Percentiles rank a stretch among this genome's conserved stretches.
These are phyloP conservation scores for Saccharomyces hybrid DNA, from an alignment of 1,139 yeast species.

Conservation along the genomic window DNA sequence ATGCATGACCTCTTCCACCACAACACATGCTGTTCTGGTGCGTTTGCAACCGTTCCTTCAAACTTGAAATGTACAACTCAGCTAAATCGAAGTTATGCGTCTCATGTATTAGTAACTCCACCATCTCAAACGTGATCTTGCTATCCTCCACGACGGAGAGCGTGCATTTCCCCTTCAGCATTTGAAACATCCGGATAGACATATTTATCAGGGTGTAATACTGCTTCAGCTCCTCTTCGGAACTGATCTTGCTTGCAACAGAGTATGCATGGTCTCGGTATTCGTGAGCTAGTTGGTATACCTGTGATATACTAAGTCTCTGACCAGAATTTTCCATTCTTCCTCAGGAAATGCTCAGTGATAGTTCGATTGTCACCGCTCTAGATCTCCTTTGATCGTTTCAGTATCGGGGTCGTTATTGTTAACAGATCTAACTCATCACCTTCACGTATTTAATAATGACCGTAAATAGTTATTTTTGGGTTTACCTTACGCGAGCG, in stretches of 20 bases:
- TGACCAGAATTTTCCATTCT: background rate
- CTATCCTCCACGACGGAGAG: conserved; percentile 25
- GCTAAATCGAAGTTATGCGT: conserved; percentile 26
- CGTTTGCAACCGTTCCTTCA: conserved; percentile 20
- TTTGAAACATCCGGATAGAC: conserved; percentile 17
- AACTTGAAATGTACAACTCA: conserved; percentile 22
- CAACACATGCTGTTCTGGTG: conserved; percentile 12
- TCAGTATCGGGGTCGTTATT: background rate
- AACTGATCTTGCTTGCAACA: conserved; percentile 9
- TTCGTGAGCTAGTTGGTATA: conserved; percentile 22
- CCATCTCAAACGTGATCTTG: conserved; percentile 19
- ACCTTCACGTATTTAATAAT: background rate
- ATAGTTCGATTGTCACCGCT: background rate
- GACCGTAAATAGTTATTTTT: background rate
- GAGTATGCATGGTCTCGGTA: conserved; percentile 20
- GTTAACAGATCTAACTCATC: background rate
- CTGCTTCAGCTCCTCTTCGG: conserved; percentile 19
- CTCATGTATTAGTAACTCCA: conserved; percentile 21
- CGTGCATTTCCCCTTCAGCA: conserved; percentile 16
- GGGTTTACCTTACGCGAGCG: background rate
- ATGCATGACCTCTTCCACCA: conserved; percentile 17
- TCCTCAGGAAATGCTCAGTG: too few species aligned
- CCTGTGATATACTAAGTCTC: conserved; percentile 7
- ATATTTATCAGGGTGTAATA: conserved; percentile 24
- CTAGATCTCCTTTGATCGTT: background rate